phyloP scores from a whole-genome alignment of 495 filamentous ascomycete species.

The Penicillium parvum region DNA sequence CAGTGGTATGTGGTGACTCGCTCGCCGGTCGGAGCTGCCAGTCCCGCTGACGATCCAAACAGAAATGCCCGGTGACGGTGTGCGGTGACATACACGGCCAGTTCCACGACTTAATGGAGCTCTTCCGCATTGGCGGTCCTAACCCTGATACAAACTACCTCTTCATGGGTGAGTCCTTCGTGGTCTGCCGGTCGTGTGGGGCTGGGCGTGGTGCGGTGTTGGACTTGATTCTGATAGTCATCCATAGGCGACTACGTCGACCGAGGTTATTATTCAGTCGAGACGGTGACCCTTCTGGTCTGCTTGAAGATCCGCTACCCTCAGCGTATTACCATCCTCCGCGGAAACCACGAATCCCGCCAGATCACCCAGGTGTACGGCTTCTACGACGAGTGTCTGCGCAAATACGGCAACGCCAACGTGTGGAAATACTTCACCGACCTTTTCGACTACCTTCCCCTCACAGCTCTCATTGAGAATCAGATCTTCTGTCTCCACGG shows the following conservation, averaged over 20 bases:
- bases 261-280: constrained; percentile 94
- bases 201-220: constrained; percentile 4
- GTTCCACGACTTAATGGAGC: constrained; percentile 92
- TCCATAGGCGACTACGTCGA: constrained; percentile 87
- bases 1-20: constrained; percentile 69
- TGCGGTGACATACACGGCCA: constrained; percentile 93
- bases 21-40: constrained; percentile 11
- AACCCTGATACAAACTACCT: constrained; percentile 94
- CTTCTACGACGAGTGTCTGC: constrained; percentile 95
- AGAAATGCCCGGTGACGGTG: constrained; percentile 94
- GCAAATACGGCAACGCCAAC: constrained; percentile 97
- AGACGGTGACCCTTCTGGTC: constrained; percentile 91
- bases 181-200: constrained; percentile 18
- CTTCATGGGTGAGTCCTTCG: constrained; percentile 72
- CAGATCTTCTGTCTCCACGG: constrained; percentile 99
- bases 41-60: constrained; percentile 23
- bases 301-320: constrained; percentile 95
- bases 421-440: constrained; percentile 99
- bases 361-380: constrained; percentile 98
- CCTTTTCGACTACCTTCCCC: constrained; percentile 96
- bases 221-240: constrained; percentile 3
- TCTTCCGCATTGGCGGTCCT: constrained; percentile 88
- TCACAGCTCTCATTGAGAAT: constrained; percentile 98
- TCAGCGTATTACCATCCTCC: constrained; percentile 92
- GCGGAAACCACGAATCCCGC: constrained; percentile 94